These are phyloP conservation scores for Bidens hawaiensis DNA, from an alignment of 140 eudicot genomes.

Conservation along the genomic window DNA sequence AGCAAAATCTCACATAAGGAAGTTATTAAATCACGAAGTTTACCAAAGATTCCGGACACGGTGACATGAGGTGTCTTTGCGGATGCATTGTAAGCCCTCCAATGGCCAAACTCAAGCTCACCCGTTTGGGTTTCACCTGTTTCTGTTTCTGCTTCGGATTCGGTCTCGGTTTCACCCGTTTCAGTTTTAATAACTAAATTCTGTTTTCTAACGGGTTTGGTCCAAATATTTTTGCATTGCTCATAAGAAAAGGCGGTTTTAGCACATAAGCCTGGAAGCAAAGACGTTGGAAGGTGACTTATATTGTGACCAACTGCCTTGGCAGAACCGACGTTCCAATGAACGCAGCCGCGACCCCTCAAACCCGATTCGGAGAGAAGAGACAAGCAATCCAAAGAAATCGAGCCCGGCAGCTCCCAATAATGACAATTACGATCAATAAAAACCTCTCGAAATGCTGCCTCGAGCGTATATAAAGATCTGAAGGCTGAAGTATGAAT, in stretches of 20 bases:
- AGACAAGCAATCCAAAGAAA: slow-evolving; percentile 63
- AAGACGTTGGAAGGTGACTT: slow-evolving; percentile 44
- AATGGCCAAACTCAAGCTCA: no score
- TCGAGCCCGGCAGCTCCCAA: slow-evolving; percentile 76
- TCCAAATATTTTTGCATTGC: slow-evolving; percentile 66
- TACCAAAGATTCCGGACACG: slow-evolving; percentile 78
- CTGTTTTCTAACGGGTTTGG: slow-evolving; percentile 45
- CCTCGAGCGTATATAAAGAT: slow-evolving; percentile 73
- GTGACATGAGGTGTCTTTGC: slow-evolving; percentile 74
- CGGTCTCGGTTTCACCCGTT: slow-evolving; percentile 26
- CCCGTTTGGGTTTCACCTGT: no score
- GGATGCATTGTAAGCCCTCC: slow-evolving; percentile 59
- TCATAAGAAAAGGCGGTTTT: slow-evolving; percentile 80
- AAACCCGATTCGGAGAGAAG: slow-evolving; percentile 59
- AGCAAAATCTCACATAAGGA: not conserved
- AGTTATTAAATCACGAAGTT: not conserved
- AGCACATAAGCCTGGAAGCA: slow-evolving; percentile 62
- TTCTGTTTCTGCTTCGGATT: no score
- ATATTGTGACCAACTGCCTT: slow-evolving; percentile 28
- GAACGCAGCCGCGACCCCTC: slow-evolving; percentile 67
- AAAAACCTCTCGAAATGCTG: slow-evolving; percentile 86
- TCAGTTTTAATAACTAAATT: slow-evolving; percentile 34
- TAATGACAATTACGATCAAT: slow-evolving; percentile 62
- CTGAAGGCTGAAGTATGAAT: slow-evolving; percentile 52
- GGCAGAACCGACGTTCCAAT: slow-evolving; percentile 56